phyloP scores from a whole-genome alignment of 139 green algal species.

The Micromonas commoda region DNA sequence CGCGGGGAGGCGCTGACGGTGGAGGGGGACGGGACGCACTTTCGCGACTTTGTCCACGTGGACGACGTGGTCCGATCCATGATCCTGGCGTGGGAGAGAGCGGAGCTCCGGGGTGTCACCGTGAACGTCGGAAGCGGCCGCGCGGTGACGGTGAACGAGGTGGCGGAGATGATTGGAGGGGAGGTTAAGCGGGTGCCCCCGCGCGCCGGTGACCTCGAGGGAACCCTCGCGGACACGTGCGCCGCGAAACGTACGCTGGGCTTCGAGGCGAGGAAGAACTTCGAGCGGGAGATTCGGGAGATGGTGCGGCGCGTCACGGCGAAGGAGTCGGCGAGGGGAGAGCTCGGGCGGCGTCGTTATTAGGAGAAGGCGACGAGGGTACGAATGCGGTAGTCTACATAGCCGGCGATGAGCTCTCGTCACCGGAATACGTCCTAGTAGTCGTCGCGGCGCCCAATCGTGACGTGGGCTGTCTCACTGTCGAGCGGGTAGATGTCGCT shows the following conservation, averaged over 20 bases:
- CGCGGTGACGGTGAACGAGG: not conserved
- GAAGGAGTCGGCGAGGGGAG: too few species aligned
- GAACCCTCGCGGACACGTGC: constrained; percentile 11
- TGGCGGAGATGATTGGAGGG: constrained; percentile 1
- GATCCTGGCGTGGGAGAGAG: not conserved
- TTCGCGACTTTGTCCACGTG: constrained; percentile 32
- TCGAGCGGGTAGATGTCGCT: too few species aligned
- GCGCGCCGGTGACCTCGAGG: not conserved
- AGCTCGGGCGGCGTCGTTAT: too few species aligned
- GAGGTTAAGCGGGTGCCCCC: not conserved
- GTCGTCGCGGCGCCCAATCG: too few species aligned
- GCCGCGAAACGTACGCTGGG: not conserved
- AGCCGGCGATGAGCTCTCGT: too few species aligned
- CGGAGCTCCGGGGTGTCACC: not conserved
- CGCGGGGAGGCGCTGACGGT: not conserved
- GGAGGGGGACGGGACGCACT: constrained; percentile 19
- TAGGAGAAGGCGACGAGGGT: too few species aligned
- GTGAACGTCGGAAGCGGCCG: not conserved
- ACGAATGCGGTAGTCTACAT: too few species aligned
- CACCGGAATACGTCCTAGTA: too few species aligned
- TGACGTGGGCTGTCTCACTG: too few species aligned
- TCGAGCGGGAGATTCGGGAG: not conserved
- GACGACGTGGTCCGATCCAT: constrained; percentile 22
- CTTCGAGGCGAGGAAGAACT: not conserved
- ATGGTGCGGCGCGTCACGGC: not conserved